Conservation (phyloP, 2,329 filamentous ascomycete species). For the Stachybotrys chlorohalonatus region DNA sequence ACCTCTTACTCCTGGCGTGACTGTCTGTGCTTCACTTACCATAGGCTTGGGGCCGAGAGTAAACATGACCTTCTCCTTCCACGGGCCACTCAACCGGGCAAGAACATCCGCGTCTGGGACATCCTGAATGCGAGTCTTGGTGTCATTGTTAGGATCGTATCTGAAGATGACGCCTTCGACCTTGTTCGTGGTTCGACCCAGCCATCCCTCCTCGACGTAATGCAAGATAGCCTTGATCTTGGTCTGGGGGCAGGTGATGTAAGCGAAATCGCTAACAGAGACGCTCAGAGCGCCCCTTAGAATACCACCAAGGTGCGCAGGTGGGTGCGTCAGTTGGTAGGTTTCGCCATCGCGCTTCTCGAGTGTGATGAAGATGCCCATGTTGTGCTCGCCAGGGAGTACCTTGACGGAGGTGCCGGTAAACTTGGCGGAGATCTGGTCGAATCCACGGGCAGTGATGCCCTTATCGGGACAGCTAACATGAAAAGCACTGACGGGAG, state of each 20-base stretch:
- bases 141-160: constrained; percentile 81
- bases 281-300: constrained; percentile 81
- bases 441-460: constrained; percentile 79
- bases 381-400: constrained; percentile 82
- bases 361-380: constrained; percentile 89
- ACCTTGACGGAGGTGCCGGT: constrained; percentile 93
- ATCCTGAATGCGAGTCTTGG: constrained; percentile 70
- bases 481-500: constrained; percentile 92
- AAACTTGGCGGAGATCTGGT: constrained; percentile 96
- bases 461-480: constrained; percentile 89
- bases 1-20: no score
- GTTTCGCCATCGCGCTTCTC: constrained; percentile 75
- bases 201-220: constrained; percentile 91
- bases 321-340: constrained; percentile 90
- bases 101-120: constrained; percentile 80
- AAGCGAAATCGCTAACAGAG: constrained; percentile 82
- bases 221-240: constrained; percentile 85
- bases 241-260: constrained; percentile 81
- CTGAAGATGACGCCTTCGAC: constrained; percentile 86
- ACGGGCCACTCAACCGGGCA: constrained; percentile 72
- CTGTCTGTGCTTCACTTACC: constrained; percentile 35
- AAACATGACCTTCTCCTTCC: constrained; percentile 64
- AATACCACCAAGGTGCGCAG: constrained; percentile 84
- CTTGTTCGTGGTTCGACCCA: constrained; percentile 83
- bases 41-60: constrained; percentile 50